phyloP scores from a whole-genome alignment of 352 stramenopile genomes.

The Saprolegnia parasitica region DNA sequence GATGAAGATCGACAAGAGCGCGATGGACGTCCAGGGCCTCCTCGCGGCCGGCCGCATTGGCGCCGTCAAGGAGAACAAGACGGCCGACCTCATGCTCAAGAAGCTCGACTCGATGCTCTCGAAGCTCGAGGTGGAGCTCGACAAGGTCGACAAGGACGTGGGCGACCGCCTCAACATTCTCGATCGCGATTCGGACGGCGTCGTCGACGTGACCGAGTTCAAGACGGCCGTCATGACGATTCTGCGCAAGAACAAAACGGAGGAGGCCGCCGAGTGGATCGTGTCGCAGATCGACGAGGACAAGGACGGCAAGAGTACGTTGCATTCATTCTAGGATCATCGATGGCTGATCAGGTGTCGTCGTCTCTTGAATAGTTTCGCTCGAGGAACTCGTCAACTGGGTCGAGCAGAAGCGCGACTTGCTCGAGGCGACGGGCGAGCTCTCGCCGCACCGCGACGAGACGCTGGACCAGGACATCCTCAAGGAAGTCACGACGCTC shows the following conservation, averaged over 20 bases:
- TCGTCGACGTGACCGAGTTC: conserved; percentile 94
- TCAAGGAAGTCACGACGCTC: conserved; percentile 26
- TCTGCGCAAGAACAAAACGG: conserved; percentile 89
- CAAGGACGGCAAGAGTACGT: conserved; percentile 84
- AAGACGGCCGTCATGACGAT: conserved; percentile 93
- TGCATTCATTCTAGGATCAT: no score
- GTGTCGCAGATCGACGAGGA: conserved; percentile 90
- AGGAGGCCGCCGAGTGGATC: conserved; percentile 94
- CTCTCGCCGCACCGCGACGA: conserved; percentile 38
- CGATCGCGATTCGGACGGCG: conserved; percentile 95
- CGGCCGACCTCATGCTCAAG: conserved; percentile 88
- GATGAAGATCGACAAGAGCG: conserved; percentile 84
- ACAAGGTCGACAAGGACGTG: conserved; percentile 94
- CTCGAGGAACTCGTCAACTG: conserved; percentile 90
- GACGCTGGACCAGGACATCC: conserved; percentile 26
- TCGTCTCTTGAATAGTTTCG: conserved; percentile 66
- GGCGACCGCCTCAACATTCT: conserved; percentile 97
- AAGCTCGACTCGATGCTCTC: conserved; percentile 91
- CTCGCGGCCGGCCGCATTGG: conserved; percentile 75
- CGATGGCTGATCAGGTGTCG: neutral
- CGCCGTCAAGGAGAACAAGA: conserved; percentile 80
- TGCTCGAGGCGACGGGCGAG: conserved; percentile 79
- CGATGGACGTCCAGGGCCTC: conserved; percentile 83
- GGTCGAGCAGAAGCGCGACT: conserved; percentile 82
- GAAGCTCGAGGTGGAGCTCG: conserved; percentile 91